Percentiles rank a stretch among this genome's conserved stretches.
Evolutionary conservation across 768 basidiomycete genomes (phyloP).

Genomic region (Daedaleopsis nitida): DNA sequence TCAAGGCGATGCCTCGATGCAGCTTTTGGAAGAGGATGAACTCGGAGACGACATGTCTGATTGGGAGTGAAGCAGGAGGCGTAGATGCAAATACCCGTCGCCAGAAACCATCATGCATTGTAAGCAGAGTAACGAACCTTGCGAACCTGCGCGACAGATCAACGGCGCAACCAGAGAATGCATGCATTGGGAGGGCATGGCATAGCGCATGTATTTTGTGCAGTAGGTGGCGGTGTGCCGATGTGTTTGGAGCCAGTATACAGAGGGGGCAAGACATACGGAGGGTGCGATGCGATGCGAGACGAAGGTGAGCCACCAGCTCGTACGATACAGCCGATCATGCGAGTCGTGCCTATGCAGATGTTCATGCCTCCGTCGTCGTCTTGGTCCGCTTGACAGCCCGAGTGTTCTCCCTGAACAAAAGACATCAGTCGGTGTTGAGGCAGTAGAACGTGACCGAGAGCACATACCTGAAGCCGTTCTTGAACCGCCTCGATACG

Average conservation of each 20-base stretch:
- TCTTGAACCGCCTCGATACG: slow-evolving; percentile 97
- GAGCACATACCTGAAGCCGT: slow-evolving; percentile 81
- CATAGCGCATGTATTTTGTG: slow-evolving; percentile 36
- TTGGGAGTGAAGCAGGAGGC: slow-evolving; percentile 10
- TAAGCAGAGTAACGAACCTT: too few species aligned
- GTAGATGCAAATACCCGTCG: neutral
- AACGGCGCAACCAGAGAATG: neutral
- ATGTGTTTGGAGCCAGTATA: slow-evolving; percentile 22
- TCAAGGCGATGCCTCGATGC: slow-evolving; percentile 39
- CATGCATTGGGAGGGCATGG: slow-evolving; percentile 25
- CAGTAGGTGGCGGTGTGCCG: slow-evolving; percentile 22
- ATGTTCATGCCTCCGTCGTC: slow-evolving; percentile 48
- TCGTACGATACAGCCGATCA: slow-evolving; percentile 12
- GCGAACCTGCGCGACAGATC: too few species aligned
- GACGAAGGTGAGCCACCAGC: slow-evolving; percentile 22
- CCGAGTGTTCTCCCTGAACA: slow-evolving; percentile 78
- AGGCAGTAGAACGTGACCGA: neutral
- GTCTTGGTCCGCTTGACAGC: slow-evolving; percentile 84
- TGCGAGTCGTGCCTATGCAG: slow-evolving; percentile 4
- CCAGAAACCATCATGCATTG: too few species aligned
- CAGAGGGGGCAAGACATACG: slow-evolving; percentile 26
- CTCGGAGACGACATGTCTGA: slow-evolving; percentile 18
- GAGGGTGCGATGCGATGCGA: slow-evolving; percentile 18
- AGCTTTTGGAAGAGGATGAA: slow-evolving; percentile 36
- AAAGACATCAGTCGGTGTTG: neutral